Evolutionary conservation across 139 green algal genomes (phyloP), one percentile per base, ranked within the genome.

Genomic region (Chlorella sp.): DNA sequence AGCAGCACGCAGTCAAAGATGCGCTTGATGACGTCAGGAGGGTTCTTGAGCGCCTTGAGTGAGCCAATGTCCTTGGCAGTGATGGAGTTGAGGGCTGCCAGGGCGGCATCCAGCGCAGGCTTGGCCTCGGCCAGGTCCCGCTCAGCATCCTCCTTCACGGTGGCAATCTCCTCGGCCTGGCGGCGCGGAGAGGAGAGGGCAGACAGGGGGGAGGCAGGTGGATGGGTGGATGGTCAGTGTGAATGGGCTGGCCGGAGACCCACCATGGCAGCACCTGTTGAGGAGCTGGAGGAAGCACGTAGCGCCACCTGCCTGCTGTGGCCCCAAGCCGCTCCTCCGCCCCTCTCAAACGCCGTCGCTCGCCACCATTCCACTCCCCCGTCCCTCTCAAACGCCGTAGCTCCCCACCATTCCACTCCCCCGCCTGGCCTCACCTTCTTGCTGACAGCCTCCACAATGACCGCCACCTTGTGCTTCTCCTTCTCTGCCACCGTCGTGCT

Each of bases 1-100:
- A 99, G 89, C 61, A 99, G 93, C 91, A 99, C 97, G 87, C 92
- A 95, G 91, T 99, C 97, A 90, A 99, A 99, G 91, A 99, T 99
- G 78, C 97, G 95, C 95, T 98, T 99, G 64, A 99, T 95, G 61
- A 99, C 94, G 90, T 99, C 96, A 24, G 97, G 97, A 76, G 97
- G 97, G 89, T 98, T 98, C 92, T 98, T 99, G 15, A 99, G 94
- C 37, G 97, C 96, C 79, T 85, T 85, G 79, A 85, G 79, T 85
- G 91, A 90, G 21, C 89, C 90, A 90, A 99, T 99, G 90, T 99
- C 97, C 90, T 97, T 97, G n/a, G 90, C 92, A 3, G 93, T 96
- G 94, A 99, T 99, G 68, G 94, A 97, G 93, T 98, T 97, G 40
- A 99, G 93, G 0, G 97, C 97, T 21, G 93, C 90, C 86, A 99